Evolutionary conservation across 2,329 filamentous ascomycete species (phyloP).

Genomic region (Reticulascus tulasneorum): DNA sequence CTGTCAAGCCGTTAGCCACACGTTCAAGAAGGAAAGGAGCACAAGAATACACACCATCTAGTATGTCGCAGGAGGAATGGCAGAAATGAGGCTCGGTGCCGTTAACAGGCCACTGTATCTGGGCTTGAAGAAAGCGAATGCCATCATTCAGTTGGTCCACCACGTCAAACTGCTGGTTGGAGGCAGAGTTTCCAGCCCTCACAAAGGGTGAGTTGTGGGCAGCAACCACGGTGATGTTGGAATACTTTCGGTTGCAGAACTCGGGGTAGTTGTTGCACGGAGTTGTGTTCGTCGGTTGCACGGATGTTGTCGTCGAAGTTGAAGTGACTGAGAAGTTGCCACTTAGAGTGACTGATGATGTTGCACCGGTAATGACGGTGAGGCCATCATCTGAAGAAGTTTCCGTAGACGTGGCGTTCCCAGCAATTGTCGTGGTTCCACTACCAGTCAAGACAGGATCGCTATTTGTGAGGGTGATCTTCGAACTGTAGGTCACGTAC

Average conservation of each 20-base stretch:
- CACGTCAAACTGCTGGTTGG: constrained; percentile 70
- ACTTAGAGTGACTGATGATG: constrained; percentile 32
- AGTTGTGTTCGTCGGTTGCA: constrained; percentile 62
- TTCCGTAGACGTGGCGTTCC: constrained; percentile 22
- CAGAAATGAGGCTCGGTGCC: constrained; percentile 65
- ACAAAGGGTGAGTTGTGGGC: constrained; percentile 82
- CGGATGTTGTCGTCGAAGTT: constrained; percentile 38
- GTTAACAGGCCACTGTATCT: constrained; percentile 56
- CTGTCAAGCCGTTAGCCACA: constrained; percentile 24
- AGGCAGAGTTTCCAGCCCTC: constrained; percentile 63
- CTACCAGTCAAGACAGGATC: constrained; percentile 20
- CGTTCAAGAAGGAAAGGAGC: too few relatives aligned
- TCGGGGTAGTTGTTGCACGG: constrained; percentile 78
- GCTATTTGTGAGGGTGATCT: constrained; percentile 34
- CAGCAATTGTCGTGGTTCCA: constrained; percentile 27
- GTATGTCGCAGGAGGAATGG: constrained; percentile 76
- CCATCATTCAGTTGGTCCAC: constrained; percentile 74
- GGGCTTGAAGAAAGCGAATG: constrained; percentile 59
- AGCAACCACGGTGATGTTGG: constrained; percentile 75
- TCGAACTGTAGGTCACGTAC: constrained; percentile 41
- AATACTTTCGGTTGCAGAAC: constrained; percentile 72
- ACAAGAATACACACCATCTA: constrained; percentile 47
- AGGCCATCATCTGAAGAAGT: constrained; percentile 25
- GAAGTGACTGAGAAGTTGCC: constrained; percentile 35
- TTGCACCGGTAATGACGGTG: constrained; percentile 43